Conservation (phyloP, 768 basidiomycete species). For the Suillus fuscotomentosus region DNA sequence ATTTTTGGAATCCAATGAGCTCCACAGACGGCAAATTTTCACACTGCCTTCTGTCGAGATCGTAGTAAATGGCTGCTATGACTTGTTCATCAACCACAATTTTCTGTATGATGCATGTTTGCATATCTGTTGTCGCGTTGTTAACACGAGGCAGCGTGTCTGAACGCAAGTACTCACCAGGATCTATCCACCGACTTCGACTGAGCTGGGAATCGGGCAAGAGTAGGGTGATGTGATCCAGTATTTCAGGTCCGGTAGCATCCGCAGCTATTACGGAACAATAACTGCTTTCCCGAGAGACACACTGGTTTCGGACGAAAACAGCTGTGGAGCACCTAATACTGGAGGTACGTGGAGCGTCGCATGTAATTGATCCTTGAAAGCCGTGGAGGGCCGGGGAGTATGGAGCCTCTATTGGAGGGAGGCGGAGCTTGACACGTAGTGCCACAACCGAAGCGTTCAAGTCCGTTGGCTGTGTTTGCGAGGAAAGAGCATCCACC, state of each 20-base stretch:
- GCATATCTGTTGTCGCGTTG: slow-evolving; percentile 22
- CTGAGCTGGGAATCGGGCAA: slow-evolving; percentile 68
- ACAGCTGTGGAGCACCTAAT: slow-evolving; percentile 66
- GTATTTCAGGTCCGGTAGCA: slow-evolving; percentile 41
- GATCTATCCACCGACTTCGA: slow-evolving; percentile 69
- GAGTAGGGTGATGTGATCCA: slow-evolving; percentile 50
- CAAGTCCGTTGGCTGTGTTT: slow-evolving; percentile 34
- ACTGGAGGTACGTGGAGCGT: slow-evolving; percentile 48
- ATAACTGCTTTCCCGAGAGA: slow-evolving; percentile 51
- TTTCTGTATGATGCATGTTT: slow-evolving; percentile 59
- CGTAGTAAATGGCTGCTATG: slow-evolving; percentile 64
- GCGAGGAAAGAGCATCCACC: slow-evolving; percentile 50
- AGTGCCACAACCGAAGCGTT: slow-evolving; percentile 45
- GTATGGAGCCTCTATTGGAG: slow-evolving; percentile 50
- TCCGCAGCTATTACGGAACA: slow-evolving; percentile 40
- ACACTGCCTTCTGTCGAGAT: slow-evolving; percentile 57
- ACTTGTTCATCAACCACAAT: slow-evolving; percentile 63
- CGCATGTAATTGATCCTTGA: slow-evolving; percentile 53
- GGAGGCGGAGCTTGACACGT: slow-evolving; percentile 56
- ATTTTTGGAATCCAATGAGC: slow-evolving; percentile 51
- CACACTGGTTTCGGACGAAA: slow-evolving; percentile 48
- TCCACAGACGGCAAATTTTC: slow-evolving; percentile 57
- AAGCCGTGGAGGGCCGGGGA: slow-evolving; percentile 65
- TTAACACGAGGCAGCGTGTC: slow-evolving; percentile 22
- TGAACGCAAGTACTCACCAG: slow-evolving; percentile 44